Percentiles rank a stretch among this genome's conserved stretches.
Conservation (phyloP, 1,284 basidiomycete genomes). For the Cryptococcus sp. region DNA sequence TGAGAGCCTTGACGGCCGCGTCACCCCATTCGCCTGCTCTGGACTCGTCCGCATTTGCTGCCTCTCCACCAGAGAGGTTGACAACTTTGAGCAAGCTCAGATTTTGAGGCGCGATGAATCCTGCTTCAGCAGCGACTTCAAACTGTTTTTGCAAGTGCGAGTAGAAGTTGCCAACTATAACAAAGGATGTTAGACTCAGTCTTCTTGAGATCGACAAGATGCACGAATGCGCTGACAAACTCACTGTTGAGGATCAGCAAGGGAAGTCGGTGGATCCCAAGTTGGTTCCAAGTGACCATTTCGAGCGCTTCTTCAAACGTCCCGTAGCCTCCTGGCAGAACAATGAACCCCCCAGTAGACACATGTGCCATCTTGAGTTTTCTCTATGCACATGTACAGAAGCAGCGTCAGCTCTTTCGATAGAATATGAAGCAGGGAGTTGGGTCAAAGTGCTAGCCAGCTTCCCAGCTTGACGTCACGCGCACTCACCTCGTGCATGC, state of each 20-base stretch:
- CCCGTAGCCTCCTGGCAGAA: conserved; percentile 85
- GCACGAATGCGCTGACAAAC: conserved; percentile 6
- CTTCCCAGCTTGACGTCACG: neutral
- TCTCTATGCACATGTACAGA: conserved; percentile 51
- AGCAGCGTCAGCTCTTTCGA: neutral
- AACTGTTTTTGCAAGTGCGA: conserved; percentile 74
- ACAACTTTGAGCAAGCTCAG: conserved; percentile 67
- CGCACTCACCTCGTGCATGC: conserved; percentile 73
- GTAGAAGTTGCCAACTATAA: conserved; percentile 71
- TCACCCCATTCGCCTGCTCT: conserved; percentile 67
- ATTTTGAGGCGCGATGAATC: conserved; percentile 71
- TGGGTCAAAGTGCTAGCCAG: conserved; percentile 1
- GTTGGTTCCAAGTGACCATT: conserved; percentile 76
- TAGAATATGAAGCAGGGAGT: neutral
- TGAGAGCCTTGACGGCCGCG: conserved; percentile 66
- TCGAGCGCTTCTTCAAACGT: conserved; percentile 93
- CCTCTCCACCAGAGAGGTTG: conserved; percentile 64
- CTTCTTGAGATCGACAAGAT: neutral
- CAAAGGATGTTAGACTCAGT: neutral
- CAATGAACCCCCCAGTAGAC: conserved; percentile 72
- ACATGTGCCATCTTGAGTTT: conserved; percentile 84
- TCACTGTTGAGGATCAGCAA: conserved; percentile 72
- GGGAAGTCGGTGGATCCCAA: conserved; percentile 80
- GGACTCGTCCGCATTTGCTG: conserved; percentile 60
- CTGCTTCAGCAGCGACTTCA: conserved; percentile 64